Conservation (phyloP, 1,284 basidiomycete species). For the Ustilago trichophora region DNA sequence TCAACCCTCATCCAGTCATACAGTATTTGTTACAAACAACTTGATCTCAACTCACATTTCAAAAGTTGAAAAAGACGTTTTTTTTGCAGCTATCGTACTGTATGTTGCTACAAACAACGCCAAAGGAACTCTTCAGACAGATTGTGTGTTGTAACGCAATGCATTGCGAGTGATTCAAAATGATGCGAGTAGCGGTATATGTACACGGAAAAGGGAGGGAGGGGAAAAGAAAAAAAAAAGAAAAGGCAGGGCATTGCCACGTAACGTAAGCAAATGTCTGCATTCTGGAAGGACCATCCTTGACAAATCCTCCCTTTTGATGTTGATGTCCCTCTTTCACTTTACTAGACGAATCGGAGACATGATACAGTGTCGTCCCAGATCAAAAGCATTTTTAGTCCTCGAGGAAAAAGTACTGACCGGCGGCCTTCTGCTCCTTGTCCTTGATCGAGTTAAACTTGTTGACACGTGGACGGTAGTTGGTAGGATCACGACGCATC, state of each 20-base stretch:
- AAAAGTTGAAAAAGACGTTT: too few species aligned
- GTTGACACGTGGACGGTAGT: slow-evolving; percentile 65
- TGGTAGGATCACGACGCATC: slow-evolving; percentile 66
- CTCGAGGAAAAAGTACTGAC: slow-evolving; percentile 66
- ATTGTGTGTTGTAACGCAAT: too few species aligned
- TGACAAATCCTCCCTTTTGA: slow-evolving; percentile 5
- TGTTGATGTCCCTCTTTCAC: neutral
- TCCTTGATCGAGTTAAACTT: slow-evolving; percentile 66
- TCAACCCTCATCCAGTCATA: too few species aligned
- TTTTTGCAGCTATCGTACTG: too few species aligned
- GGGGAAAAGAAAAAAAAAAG: too few species aligned
- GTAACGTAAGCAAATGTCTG: neutral
- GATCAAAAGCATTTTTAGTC: slow-evolving; percentile 37
- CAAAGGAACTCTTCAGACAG: too few species aligned
- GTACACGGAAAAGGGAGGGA: neutral
- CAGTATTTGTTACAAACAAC: too few species aligned
- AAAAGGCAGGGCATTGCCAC: too few species aligned
- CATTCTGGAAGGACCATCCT: neutral
- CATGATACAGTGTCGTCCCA: neutral
- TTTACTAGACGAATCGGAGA: neutral
- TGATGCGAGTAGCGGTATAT: slow-evolving; percentile 4
- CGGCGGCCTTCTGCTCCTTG: slow-evolving; percentile 65
- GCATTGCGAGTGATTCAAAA: too few species aligned
- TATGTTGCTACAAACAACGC: too few species aligned
- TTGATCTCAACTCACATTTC: too few species aligned